A percentile compares a stretch with the other conserved stretches of the same genome.
Evolutionary conservation across 768 basidiomycete genomes (phyloP).

Genomic region (Tephrocybe rancida): DNA sequence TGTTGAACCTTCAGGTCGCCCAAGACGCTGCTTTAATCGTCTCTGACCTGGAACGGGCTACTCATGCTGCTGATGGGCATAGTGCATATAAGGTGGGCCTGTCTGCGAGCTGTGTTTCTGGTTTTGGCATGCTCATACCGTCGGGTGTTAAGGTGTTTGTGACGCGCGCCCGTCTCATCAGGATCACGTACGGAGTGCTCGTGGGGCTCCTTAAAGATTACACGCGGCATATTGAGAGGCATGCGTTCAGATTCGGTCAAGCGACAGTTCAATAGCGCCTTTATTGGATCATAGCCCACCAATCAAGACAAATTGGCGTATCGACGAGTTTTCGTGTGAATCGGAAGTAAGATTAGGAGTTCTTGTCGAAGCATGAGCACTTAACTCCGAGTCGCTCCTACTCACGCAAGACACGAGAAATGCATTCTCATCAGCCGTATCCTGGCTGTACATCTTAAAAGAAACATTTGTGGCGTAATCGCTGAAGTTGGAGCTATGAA

Average conservation of each 20-base stretch:
- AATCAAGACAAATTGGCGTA: no score
- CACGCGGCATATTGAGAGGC: slow-evolving; percentile 5
- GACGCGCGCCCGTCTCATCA: slow-evolving; percentile 1
- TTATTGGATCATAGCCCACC: neutral
- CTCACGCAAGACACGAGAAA: no score
- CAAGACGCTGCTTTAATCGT: neutral
- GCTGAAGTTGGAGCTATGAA: no score
- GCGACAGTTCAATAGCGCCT: neutral
- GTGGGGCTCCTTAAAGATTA: slow-evolving; percentile 7
- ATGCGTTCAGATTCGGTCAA: slow-evolving; percentile 15
- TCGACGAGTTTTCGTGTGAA: no score
- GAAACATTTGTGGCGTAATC: no score
- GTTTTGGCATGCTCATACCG: neutral
- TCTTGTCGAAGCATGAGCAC: no score
- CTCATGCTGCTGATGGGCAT: neutral
- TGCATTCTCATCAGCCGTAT: no score
- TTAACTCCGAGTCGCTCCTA: no score
- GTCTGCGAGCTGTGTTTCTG: neutral
- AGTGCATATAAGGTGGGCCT: neutral
- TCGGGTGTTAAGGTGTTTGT: slow-evolving; percentile 7
- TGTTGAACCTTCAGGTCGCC: neutral
- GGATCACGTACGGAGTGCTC: neutral
- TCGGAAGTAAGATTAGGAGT: no score
- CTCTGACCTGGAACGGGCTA: neutral
- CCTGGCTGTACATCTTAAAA: no score